Conservation (phyloP, 441 rosid species). For the Corymbia calophylla region DNA sequence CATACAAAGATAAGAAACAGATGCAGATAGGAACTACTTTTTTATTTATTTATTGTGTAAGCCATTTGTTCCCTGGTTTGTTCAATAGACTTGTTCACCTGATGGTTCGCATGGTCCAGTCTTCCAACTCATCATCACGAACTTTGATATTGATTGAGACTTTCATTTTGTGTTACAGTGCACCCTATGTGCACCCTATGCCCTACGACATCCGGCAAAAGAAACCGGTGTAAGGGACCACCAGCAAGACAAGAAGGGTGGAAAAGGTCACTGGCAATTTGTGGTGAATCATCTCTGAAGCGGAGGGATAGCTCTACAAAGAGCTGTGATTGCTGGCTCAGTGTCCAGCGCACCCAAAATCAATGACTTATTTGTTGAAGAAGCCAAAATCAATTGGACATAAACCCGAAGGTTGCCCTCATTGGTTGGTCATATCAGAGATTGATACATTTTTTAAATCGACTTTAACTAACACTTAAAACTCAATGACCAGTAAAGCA, state of each 20-base stretch:
- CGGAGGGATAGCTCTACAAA: neutral
- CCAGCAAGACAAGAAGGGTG: neutral
- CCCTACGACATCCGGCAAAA: neutral
- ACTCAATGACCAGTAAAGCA: neutral
- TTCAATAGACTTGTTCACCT: conserved; percentile 4
- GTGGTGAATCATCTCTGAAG: neutral
- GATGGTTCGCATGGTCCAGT: conserved; percentile 22
- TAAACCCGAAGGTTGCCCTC: neutral
- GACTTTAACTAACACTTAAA: neutral
- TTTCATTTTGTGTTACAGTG: neutral
- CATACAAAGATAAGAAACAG: neutral
- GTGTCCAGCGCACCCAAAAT: neutral
- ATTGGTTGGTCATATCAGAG: neutral
- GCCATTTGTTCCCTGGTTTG: neutral
- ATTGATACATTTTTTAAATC: neutral
- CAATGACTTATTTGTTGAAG: neutral
- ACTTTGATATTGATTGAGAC: neutral
- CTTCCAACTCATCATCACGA: conserved; percentile 3
- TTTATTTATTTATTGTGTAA: neutral
- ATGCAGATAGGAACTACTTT: neutral
- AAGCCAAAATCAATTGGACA: neutral
- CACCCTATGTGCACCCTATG: neutral
- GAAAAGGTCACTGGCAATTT: neutral
- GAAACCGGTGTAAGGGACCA: neutral
- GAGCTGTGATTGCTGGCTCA: neutral